Percentiles rank a stretch among this genome's conserved stretches.
Conservation (phyloP, 1,284 basidiomycete species). For the Irpex rosettiformis region DNA sequence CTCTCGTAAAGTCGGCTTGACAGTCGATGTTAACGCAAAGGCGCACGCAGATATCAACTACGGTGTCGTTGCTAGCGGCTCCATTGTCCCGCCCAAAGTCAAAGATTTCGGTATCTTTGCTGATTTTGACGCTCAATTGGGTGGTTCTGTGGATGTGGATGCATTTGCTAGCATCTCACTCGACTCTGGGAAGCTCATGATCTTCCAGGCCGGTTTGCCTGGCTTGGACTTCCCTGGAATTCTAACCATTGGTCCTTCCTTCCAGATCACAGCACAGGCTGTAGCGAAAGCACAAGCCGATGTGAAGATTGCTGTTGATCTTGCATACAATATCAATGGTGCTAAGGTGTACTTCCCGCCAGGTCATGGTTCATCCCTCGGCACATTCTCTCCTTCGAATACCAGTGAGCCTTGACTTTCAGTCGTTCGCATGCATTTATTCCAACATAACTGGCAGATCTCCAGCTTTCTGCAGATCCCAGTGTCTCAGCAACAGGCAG, state of each 20-base stretch:
- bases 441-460: constrained; percentile 26
- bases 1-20: constrained; percentile 30
- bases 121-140: constrained; percentile 21
- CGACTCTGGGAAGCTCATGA: constrained; percentile 30
- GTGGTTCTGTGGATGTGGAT: constrained; percentile 31
- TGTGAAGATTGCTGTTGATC: constrained; percentile 35
- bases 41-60: constrained; percentile 33
- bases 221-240: constrained; percentile 40
- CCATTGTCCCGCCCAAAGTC: constrained; percentile 38
- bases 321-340: constrained; percentile 30
- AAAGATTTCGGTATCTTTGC: constrained; percentile 30
- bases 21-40: constrained; percentile 38
- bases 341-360: constrained; percentile 44
- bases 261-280: constrained; percentile 27
- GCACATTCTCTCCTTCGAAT: constrained; percentile 22
- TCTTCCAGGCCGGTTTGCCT: constrained; percentile 36
- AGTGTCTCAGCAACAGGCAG: constrained; percentile 36
- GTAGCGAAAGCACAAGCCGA: constrained; percentile 30
- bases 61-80: constrained; percentile 40
- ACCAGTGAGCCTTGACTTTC: constrained; percentile 38
- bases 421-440: neutral
- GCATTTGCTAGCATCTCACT: constrained; percentile 32
- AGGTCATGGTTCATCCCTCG: constrained; percentile 13
- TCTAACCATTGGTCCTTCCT: constrained; percentile 34
- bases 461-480: constrained; percentile 40